Conservation (phyloP, 208 protist genomes). For the Jaenimonas drosophilae region DNA sequence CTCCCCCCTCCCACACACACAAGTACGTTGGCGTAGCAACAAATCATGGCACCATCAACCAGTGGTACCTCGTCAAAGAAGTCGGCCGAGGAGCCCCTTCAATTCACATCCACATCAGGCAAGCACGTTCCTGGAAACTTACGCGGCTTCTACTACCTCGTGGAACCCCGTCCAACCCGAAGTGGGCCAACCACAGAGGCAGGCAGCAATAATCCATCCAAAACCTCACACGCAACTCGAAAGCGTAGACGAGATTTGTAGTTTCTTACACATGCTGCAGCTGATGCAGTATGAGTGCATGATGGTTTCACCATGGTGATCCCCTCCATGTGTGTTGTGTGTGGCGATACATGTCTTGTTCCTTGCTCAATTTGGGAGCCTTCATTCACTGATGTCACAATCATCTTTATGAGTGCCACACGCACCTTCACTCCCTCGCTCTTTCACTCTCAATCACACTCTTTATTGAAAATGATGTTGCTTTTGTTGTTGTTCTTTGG, state of each 20-base stretch:
- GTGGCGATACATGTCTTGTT: no score
- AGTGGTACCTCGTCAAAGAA: constrained; percentile 9
- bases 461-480: not conserved
- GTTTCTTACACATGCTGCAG: no score
- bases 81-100: constrained; percentile 9
- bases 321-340: no score
- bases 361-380: no score
- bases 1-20: not conserved
- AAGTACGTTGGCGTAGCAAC: constrained; percentile 2
- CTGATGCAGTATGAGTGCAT: not conserved
- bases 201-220: not conserved
- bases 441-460: not conserved
- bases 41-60: constrained; percentile 3
- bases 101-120: constrained; percentile 46
- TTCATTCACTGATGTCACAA: not conserved
- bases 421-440: not conserved
- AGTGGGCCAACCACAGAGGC: no score
- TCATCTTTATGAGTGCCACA: not conserved
- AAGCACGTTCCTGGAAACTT: constrained; percentile 66
- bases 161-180: not conserved
- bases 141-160: constrained; percentile 47
- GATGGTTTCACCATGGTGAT: no score
- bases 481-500: constrained; percentile 2
- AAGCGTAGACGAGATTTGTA: no score
- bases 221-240: not conserved